Evolutionary conservation across 2,329 filamentous ascomycete genomes (phyloP).

Genomic region (Mycogone perniciosa): DNA sequence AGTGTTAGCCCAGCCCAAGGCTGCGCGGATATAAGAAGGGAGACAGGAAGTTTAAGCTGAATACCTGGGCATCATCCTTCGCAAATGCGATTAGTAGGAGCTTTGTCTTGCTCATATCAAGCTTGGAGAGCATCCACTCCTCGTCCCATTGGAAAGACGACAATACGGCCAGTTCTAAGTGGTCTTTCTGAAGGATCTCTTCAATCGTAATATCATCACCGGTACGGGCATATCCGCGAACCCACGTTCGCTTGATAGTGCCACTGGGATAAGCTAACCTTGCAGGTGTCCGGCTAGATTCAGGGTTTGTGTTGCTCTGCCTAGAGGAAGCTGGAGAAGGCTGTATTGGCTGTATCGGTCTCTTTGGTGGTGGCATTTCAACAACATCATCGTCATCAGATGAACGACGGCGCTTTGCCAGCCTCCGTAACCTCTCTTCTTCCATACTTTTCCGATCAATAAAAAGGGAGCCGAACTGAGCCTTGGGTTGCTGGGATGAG

Average conservation of each 20-base stretch:
- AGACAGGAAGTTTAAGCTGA: not conserved
- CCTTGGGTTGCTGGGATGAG: not conserved
- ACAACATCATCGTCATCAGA: constrained; percentile 22
- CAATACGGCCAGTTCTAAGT: constrained; percentile 69
- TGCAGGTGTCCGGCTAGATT: not conserved
- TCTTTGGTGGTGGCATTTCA: constrained; percentile 25
- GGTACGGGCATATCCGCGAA: constrained; percentile 51
- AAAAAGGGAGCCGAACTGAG: constrained; percentile 37
- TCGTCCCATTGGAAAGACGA: constrained; percentile 86
- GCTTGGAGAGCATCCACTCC: constrained; percentile 69
- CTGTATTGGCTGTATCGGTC: not conserved
- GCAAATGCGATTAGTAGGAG: constrained; percentile 56
- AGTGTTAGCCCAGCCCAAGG: not conserved
- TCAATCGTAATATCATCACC: constrained; percentile 79
- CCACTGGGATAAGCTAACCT: constrained; percentile 48
- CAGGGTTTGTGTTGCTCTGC: not conserved
- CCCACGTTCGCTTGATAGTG: constrained; percentile 76
- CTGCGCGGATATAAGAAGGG: not conserved
- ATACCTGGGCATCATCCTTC: constrained; percentile 45
- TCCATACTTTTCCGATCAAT: constrained; percentile 82
- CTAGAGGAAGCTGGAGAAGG: not conserved
- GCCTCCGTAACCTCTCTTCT: constrained; percentile 67
- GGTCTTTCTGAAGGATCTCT: constrained; percentile 69
- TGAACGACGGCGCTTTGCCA: constrained; percentile 46
- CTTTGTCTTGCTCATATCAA: constrained; percentile 55